Evolutionary conservation across 495 filamentous ascomycete genomes (phyloP).

Genomic region (Aspergillus affinis): DNA sequence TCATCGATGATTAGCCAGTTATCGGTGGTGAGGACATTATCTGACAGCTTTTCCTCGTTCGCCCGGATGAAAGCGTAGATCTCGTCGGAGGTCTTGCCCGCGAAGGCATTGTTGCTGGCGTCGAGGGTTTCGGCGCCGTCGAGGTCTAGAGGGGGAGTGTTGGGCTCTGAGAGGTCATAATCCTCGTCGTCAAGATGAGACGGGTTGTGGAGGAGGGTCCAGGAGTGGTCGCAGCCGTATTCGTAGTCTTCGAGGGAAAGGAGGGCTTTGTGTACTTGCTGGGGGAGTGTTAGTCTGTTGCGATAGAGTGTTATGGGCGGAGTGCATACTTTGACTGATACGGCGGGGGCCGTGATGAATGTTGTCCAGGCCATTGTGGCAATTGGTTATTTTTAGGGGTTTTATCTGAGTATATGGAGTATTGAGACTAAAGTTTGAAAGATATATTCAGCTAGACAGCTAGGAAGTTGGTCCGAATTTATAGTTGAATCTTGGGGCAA

Average conservation of each 20-base stretch:
- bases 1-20: constrained; percentile 2
- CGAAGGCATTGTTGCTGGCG: constrained; percentile 2
- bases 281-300: neutral
- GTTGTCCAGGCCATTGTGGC: neutral
- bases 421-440: no score
- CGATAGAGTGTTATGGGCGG: no score
- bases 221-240: neutral
- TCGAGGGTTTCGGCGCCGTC: neutral
- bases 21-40: neutral
- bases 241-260: constrained; percentile 4
- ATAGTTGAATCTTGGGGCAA: no score
- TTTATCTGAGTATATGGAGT: neutral
- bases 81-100: neutral
- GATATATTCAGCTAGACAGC: no score
- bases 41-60: neutral
- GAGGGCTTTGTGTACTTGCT: constrained; percentile 8
- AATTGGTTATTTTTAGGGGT: neutral
- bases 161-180: neutral
- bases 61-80: neutral
- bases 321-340: neutral
- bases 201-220: neutral
- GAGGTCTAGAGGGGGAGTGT: neutral
- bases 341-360: neutral
- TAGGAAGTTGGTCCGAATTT: no score
- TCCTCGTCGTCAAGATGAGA: neutral